Conservation (phyloP, 2,329 filamentous ascomycete species). For the Colletotrichum siamense region DNA sequence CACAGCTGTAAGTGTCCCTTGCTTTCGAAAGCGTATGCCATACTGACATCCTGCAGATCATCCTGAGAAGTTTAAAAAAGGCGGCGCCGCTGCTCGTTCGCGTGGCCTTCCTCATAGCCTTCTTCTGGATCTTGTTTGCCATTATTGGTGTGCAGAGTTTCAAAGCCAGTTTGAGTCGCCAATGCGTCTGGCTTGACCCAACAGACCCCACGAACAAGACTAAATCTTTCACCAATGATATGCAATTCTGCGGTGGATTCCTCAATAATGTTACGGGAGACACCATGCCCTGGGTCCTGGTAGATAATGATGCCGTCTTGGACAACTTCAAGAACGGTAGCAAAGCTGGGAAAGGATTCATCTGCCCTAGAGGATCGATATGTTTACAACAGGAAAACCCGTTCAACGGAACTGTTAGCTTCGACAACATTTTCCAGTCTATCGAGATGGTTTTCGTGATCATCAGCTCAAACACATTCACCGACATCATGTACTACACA, state of each 20-base stretch:
- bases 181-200: conserved; percentile 80
- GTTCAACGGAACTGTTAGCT: conserved; percentile 85
- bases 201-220: conserved; percentile 57
- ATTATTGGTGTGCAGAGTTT: conserved; percentile 98
- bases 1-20: conserved; percentile 71
- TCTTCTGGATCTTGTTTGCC: conserved; percentile 97
- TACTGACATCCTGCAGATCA: conserved; percentile 64
- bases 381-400: conserved; percentile 84
- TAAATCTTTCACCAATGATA: conserved; percentile 64
- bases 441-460: conserved; percentile 95
- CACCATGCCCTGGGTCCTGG: conserved; percentile 69
- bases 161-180: conserved; percentile 79
- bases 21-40: too few relatives aligned
- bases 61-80: conserved; percentile 93
- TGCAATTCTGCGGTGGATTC: conserved; percentile 88
- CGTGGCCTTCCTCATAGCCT: conserved; percentile 91
- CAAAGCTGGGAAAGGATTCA: conserved; percentile 75
- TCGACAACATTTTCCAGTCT: conserved; percentile 93
- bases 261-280: conserved; percentile 63
- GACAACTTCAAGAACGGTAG: conserved; percentile 56
- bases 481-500: conserved; percentile 92
- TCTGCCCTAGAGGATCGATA: conserved; percentile 83
- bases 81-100: conserved; percentile 90
- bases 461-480: conserved; percentile 98
- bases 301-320: conserved; percentile 33